phyloP scores from a whole-genome alignment of 176 grass and related monocot genomes.

The Puya raimondii region DNA sequence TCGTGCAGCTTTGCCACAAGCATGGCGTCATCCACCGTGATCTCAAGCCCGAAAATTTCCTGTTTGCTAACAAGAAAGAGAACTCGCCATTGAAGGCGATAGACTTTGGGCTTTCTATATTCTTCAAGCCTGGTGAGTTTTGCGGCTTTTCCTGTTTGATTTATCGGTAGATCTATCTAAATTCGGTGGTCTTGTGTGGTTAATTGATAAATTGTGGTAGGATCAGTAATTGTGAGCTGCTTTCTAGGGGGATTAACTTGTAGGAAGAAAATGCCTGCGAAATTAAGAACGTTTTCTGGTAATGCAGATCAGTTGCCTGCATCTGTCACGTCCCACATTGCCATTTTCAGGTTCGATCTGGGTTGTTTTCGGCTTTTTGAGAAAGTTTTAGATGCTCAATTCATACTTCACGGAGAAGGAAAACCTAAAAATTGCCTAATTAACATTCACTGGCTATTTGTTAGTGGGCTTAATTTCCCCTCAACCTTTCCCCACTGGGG shows the following conservation, averaged over 20 bases:
- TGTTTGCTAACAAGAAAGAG: constrained; percentile 96
- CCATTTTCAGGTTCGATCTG: no score
- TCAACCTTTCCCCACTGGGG: no score
- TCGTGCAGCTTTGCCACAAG: constrained; percentile 92
- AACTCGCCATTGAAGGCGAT: constrained; percentile 95
- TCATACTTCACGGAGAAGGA: no score
- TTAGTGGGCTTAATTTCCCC: no score
- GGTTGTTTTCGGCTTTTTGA: neutral
- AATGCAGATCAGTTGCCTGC: neutral
- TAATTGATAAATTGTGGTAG: neutral
- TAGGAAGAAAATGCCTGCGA: neutral
- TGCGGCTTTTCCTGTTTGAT: constrained; percentile 4
- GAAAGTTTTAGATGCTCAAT: no score
- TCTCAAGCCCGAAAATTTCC: constrained; percentile 96
- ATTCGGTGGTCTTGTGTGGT: constrained; percentile 14
- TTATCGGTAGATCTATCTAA: neutral
- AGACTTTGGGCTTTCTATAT: constrained; percentile 94
- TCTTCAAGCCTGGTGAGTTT: constrained; percentile 88
- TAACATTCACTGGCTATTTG: no score
- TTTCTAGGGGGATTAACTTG: neutral
- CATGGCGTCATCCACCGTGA: constrained; percentile 95
- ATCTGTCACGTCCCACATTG: no score
- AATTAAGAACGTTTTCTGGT: neutral
- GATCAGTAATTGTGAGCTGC: neutral
- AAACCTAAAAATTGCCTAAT: no score